Conservation (phyloP, 139 green algal species). For the Coelastrella sp. region DNA sequence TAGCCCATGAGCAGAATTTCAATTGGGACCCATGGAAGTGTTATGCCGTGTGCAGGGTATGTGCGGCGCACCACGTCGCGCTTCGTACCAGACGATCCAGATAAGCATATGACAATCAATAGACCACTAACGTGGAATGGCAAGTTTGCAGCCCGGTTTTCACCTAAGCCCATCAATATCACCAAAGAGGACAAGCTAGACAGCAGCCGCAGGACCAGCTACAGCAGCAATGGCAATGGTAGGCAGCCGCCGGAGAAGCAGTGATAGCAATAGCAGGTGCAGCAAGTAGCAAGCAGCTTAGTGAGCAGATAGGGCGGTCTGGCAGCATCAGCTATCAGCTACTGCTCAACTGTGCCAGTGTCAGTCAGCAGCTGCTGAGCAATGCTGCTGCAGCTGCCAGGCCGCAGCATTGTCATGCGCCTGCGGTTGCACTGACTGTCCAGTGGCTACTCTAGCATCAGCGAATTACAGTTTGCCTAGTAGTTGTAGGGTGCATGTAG, state of each 20-base stretch:
- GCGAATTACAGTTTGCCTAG: too few relatives aligned
- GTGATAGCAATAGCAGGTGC: background rate
- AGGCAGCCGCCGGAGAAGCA: background rate
- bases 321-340: background rate
- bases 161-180: background rate
- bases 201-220: background rate
- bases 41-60: constrained; percentile 18
- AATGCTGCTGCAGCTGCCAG: too few relatives aligned
- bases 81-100: constrained; percentile 40
- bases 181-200: constrained; percentile 6
- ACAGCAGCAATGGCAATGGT: constrained; percentile 13
- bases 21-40: too few relatives aligned
- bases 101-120: constrained; percentile 40
- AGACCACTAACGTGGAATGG: constrained; percentile 35
- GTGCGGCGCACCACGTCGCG: constrained; percentile 39
- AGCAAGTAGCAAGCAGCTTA: background rate
- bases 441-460: too few relatives aligned
- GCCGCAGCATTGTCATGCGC: too few relatives aligned
- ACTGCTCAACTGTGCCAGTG: too few relatives aligned
- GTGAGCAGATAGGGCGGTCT: background rate
- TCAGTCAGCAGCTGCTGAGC: too few relatives aligned
- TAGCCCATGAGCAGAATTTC: too few relatives aligned
- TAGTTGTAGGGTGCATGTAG: too few relatives aligned
- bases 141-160: constrained; percentile 42
- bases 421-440: too few relatives aligned